Conservation (phyloP, 768 basidiomycete genomes). For the Leccinum imitatum region DNA sequence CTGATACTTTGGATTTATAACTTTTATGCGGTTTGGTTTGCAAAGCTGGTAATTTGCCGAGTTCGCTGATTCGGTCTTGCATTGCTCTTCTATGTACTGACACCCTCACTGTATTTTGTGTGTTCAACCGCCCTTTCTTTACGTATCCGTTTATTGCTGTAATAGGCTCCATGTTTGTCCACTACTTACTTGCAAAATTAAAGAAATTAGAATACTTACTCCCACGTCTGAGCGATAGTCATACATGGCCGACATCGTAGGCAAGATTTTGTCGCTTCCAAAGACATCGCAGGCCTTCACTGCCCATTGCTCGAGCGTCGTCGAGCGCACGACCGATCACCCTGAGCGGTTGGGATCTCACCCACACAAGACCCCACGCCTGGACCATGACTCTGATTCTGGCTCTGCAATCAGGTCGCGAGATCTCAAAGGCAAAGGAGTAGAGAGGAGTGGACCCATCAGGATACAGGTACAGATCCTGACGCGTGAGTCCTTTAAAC, state of each 20-base stretch:
- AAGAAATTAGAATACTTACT: not conserved
- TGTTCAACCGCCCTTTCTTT: no score
- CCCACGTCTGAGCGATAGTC: not conserved
- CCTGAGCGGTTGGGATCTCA: slow-evolving; percentile 52
- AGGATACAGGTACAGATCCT: slow-evolving; percentile 48
- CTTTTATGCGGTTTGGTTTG: not conserved
- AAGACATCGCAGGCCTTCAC: slow-evolving; percentile 52
- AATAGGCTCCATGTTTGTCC: not conserved
- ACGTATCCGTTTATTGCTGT: not conserved
- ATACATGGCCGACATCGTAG: slow-evolving; percentile 39
- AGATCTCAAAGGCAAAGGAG: slow-evolving; percentile 27
- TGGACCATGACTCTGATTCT: slow-evolving; percentile 66
- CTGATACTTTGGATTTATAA: not conserved
- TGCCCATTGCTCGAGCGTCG: slow-evolving; percentile 38
- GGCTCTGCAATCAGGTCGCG: slow-evolving; percentile 61
- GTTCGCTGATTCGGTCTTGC: not conserved
- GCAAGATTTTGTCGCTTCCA: slow-evolving; percentile 45
- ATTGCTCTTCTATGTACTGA: not conserved
- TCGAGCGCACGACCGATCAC: slow-evolving; percentile 31
- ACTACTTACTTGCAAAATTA: not conserved
- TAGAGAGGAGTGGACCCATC: slow-evolving; percentile 38
- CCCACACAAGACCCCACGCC: slow-evolving; percentile 66
- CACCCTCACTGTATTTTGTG: not conserved
- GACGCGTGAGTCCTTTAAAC: slow-evolving; percentile 30
- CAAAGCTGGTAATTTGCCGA: not conserved